Conservation (phyloP, 1,139 yeast species). For the Debaryomycetaceae sp. region DNA sequence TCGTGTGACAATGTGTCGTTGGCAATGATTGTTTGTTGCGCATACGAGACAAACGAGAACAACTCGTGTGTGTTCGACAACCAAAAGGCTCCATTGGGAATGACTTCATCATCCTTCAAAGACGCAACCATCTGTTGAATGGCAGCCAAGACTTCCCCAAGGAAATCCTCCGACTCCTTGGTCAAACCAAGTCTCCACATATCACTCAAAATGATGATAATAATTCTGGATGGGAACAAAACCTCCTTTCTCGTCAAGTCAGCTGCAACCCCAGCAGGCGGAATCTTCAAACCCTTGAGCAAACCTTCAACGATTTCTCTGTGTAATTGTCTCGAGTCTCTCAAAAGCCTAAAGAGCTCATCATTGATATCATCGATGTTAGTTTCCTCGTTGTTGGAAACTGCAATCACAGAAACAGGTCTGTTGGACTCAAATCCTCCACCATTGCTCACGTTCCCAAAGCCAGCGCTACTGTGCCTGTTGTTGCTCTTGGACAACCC, state of each 20-base stretch:
- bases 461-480: conserved; percentile 41
- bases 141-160: conserved; percentile 85
- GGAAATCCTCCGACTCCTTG: conserved; percentile 83
- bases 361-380: conserved; percentile 67
- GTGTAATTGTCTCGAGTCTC: conserved; percentile 75
- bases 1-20: conserved; percentile 77
- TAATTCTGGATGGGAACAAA: conserved; percentile 92
- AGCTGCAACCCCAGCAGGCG: conserved; percentile 78
- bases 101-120: conserved; percentile 79
- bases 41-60: conserved; percentile 90
- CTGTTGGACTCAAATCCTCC: conserved; percentile 38
- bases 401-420: conserved; percentile 60
- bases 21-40: conserved; percentile 82
- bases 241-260: conserved; percentile 87
- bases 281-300: conserved; percentile 83
- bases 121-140: conserved; percentile 75
- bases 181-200: conserved; percentile 98
- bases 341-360: conserved; percentile 66
- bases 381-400: conserved; percentile 51
- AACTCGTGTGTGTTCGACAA: conserved; percentile 93
- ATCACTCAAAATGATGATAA: conserved; percentile 86
- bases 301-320: conserved; percentile 86
- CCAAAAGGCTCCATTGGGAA: conserved; percentile 97
- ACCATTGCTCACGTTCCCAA: conserved; percentile 29
- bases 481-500: conserved; percentile 24